A percentile compares a stretch with the other conserved stretches of the same genome.
phyloP scores from a whole-genome alignment of 75 land plant species.

The Sequoia sempervirens region DNA sequence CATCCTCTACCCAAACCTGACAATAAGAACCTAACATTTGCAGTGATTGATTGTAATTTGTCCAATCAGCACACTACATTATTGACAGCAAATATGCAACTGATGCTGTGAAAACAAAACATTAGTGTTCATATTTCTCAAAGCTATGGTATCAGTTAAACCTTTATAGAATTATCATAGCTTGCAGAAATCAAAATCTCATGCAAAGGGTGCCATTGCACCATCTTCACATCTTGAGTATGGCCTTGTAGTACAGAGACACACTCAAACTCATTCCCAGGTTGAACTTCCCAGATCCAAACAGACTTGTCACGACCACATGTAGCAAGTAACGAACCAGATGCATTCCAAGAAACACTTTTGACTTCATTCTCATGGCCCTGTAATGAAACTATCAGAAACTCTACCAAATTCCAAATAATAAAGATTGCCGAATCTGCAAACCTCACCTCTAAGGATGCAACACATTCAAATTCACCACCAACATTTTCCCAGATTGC shows the following conservation, averaged over 20 bases:
- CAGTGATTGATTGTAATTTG: background rate
- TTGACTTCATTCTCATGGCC: constrained; percentile 99
- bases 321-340: constrained; percentile 84
- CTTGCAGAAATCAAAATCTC: constrained; percentile 92
- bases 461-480: constrained; percentile 71
- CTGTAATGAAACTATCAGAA: constrained; percentile 24
- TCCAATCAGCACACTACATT: background rate
- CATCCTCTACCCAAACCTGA: constrained; percentile 89
- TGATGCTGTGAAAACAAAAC: background rate
- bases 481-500: constrained; percentile 82
- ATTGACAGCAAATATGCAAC: background rate
- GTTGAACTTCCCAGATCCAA: constrained; percentile 94
- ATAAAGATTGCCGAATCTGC: constrained; percentile 1
- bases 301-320: constrained; percentile 93
- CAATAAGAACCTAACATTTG: background rate
- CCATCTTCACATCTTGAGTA: constrained; percentile 98
- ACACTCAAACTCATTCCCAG: constrained; percentile 93
- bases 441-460: constrained; percentile 73
- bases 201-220: constrained; percentile 79
- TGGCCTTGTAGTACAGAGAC: constrained; percentile 89
- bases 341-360: constrained; percentile 94
- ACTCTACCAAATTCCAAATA: constrained; percentile 1
- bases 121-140: background rate
- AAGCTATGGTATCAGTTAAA: constrained; percentile 8
- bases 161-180: constrained; percentile 94